A percentile compares a stretch with the other conserved stretches of the same genome.
Conservation (phyloP, 768 basidiomycete species). For the Leccinum arenicola region DNA sequence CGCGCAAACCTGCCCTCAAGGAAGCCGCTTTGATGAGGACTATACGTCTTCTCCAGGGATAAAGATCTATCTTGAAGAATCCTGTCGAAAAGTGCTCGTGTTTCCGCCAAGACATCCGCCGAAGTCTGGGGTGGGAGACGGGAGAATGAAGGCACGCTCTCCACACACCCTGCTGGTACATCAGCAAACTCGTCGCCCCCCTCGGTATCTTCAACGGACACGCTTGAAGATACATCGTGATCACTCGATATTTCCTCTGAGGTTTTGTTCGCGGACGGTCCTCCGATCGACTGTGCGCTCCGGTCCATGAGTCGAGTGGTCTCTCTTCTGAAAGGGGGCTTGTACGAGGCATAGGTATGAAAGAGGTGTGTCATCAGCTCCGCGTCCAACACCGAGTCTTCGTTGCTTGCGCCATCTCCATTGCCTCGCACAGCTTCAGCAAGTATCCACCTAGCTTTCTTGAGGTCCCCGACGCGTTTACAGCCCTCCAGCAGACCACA, state of each 20-base stretch:
- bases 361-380: conserved; percentile 81
- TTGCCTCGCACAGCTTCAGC: conserved; percentile 59
- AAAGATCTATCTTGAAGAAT: conserved; percentile 45
- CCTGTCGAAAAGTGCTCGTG: conserved; percentile 57
- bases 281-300: not conserved
- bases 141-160: conserved; percentile 27
- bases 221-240: not conserved
- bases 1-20: conserved; percentile 46
- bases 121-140: conserved; percentile 70
- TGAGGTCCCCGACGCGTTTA: conserved; percentile 81
- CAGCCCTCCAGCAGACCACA: conserved; percentile 86
- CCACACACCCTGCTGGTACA: conserved; percentile 3
- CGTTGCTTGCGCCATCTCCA: conserved; percentile 19
- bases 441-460: conserved; percentile 84
- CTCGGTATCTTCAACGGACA: conserved; percentile 4
- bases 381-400: conserved; percentile 48
- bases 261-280: conserved; percentile 5
- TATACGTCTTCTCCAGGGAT: not conserved
- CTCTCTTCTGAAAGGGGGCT: conserved; percentile 60
- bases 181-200: conserved; percentile 1
- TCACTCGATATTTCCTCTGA: not conserved
- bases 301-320: conserved; percentile 43
- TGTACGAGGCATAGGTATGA: conserved; percentile 82
- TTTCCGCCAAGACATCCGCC: conserved; percentile 72
- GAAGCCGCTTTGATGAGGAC: not conserved